Evolutionary conservation across 2,329 filamentous ascomycete genomes (phyloP).

Genomic region (Aspergillus alliaceus): DNA sequence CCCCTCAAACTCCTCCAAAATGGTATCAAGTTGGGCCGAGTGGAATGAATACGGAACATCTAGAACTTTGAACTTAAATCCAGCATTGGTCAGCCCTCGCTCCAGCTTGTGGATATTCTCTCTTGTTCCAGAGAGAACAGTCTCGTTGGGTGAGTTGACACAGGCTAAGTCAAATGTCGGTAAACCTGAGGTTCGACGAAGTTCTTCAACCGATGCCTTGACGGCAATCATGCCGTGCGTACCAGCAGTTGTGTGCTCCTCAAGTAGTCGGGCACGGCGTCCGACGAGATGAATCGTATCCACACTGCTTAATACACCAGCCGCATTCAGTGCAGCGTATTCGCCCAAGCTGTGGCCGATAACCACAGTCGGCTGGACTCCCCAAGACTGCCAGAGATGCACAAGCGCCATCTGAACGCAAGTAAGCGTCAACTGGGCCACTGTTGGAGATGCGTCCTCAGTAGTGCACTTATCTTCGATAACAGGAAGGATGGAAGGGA

Average conservation of each 20-base stretch:
- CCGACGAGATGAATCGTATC: conserved; percentile 66
- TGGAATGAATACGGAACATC: conserved; percentile 5
- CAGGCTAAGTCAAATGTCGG: conserved; percentile 1
- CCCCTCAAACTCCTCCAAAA: background rate
- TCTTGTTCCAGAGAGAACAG: background rate
- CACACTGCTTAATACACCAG: conserved; percentile 35
- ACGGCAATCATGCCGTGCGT: conserved; percentile 69
- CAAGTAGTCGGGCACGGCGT: conserved; percentile 64
- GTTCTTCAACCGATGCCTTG: conserved; percentile 33
- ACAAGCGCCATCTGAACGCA: conserved; percentile 43
- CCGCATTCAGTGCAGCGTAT: conserved; percentile 35
- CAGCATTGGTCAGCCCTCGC: background rate
- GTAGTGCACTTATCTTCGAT: background rate
- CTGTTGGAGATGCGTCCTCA: conserved; percentile 8
- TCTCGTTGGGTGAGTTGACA: background rate
- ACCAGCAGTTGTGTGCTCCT: conserved; percentile 64
- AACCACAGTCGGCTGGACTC: conserved; percentile 49
- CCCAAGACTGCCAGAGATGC: conserved; percentile 28
- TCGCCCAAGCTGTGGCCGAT: conserved; percentile 50
- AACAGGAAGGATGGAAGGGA: conserved; percentile 22
- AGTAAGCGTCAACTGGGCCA: conserved; percentile 39
- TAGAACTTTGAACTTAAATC: background rate
- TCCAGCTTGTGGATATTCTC: background rate
- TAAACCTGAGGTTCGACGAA: background rate
- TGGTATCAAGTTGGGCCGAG: conserved; percentile 3